Evolutionary conservation across 2,329 filamentous ascomycete genomes (phyloP), one percentile per base, ranked within the genome.

Genomic region (Alternaria alternata): DNA sequence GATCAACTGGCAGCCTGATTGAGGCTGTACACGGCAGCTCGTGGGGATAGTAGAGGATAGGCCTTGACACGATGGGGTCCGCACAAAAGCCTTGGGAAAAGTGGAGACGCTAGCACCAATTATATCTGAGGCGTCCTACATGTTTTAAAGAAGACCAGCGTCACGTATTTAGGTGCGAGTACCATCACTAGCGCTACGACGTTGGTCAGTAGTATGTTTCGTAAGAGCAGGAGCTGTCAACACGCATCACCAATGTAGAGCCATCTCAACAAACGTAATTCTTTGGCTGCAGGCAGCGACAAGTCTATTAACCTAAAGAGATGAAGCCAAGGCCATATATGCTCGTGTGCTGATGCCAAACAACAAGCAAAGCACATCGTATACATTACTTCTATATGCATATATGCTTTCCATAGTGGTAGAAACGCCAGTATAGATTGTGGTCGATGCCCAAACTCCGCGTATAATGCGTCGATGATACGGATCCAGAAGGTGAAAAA

Each of bases 301-400:
- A 5, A 7, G 20, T 36, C 2, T 36, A 18, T 49, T 20, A 38
- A 26, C 2, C 2, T 7, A 16, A 38, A 49, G 20, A 12, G 12
- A 2, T n/a, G 34, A 12, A n/a, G 5, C 2, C 32, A 24, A 8
- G 22, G 12, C 34, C 5, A 11, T 38, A 8, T 18, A 36, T 9
- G 7, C 24, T 49, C 2, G 6, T 3, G 12, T 49, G 20, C 46
- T 18, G 34, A 38, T 7, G 1, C 8, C 30, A 38, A 26, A 20
- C 5, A 22, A 20, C 14, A 8, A 14, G 26, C 32, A 2, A 56
- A 32, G 26, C 46, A 2, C 30, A n/a, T 14, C 46, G 30, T 49
- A 38, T 49, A 49, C 32, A 49, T 49, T 49, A 49, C 46, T 11
- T 49, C 18, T 38, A 38, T 38, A 48, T 48, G 46, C 46, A 48